Evolutionary conservation across 2,329 filamentous ascomycete species (phyloP).

Genomic region (Xylaria sp.): DNA sequence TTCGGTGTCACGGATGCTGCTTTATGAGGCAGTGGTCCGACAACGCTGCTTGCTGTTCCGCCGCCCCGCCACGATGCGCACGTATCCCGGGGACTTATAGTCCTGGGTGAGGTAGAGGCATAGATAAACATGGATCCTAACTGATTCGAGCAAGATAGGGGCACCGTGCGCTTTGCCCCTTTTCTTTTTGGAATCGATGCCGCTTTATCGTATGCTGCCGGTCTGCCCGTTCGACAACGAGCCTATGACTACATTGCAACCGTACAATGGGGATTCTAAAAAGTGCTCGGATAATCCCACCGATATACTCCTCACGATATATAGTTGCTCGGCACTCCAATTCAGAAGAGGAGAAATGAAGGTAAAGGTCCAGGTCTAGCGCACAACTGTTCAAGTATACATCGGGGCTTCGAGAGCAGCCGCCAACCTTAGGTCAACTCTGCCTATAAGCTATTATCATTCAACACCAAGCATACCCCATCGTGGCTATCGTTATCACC

Average conservation of each 20-base stretch:
- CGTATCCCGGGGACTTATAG: neutral
- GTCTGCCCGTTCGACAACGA: constrained; percentile 32
- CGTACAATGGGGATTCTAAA: constrained; percentile 27
- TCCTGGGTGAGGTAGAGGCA: neutral
- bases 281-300: constrained; percentile 29
- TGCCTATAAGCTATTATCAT: constrained; percentile 1
- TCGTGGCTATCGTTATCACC: neutral
- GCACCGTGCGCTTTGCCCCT: constrained; percentile 6
- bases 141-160: neutral
- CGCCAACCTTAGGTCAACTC: neutral
- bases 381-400: constrained; percentile 36
- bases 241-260: constrained; percentile 38
- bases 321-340: constrained; percentile 7
- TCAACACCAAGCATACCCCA: neutral
- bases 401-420: constrained; percentile 28
- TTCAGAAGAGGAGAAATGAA: constrained; percentile 26
- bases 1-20: constrained; percentile 45
- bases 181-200: constrained; percentile 30
- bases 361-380: constrained; percentile 39
- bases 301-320: constrained; percentile 33
- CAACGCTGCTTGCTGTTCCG: constrained; percentile 46
- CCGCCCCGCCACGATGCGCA: constrained; percentile 35
- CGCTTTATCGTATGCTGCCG: constrained; percentile 41
- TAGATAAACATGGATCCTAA: constrained; percentile 1
- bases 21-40: constrained; percentile 42